Base-by-base conservation (phyloP, 164 flowering plant species). In the Platanus orientalis region DNA sequence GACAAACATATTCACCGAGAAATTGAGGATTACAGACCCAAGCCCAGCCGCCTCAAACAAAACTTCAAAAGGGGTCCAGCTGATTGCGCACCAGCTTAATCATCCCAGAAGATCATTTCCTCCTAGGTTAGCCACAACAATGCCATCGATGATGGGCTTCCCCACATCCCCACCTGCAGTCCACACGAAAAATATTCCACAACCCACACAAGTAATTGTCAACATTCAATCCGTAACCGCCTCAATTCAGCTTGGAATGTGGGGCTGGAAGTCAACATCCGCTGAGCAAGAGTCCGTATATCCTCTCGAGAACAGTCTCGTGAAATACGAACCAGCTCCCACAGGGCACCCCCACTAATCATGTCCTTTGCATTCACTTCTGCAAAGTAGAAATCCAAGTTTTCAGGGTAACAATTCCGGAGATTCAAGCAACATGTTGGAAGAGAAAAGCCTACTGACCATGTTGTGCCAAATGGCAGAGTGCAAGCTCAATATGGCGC, bases 401-500 rank as follows among this genome's bases (percentile, higher is more conserved):
- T 13, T 63, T 61, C 17, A 48, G n/a, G 36, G 13, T 6, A 19
- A 65, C 19, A 10, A 30, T 23, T 30, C 44, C 48, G n/a, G 5
- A 20, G 53, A 54, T 19, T 1, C 7, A n/a, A n/a, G n/a, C n/a
- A n/a, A n/a, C 0, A 21, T 24, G 7, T 54, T 39, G 19, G 47
- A 42, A 17, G 50, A 27, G 40, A 6, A 32, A 52, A 39, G 32
- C 24, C 20, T 39, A 49, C 70, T 73, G 65, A 91, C 97, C 98
- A 61, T 87, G 95, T 52, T 94, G 97, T 26, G 96, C 99, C 57
- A 94, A 74, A 75, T 91, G 99, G 75, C 99, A 94, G 61, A 94
- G 95, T 24, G 99, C 96, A 52, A 91, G 96, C 75, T 94, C 98
- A 57, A 89, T 80, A 61, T 94, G 98, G 52, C 95, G 91, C 75